Evolutionary conservation across 2,329 filamentous ascomycete species (phyloP).

Genomic region (Cercospora sp.): DNA sequence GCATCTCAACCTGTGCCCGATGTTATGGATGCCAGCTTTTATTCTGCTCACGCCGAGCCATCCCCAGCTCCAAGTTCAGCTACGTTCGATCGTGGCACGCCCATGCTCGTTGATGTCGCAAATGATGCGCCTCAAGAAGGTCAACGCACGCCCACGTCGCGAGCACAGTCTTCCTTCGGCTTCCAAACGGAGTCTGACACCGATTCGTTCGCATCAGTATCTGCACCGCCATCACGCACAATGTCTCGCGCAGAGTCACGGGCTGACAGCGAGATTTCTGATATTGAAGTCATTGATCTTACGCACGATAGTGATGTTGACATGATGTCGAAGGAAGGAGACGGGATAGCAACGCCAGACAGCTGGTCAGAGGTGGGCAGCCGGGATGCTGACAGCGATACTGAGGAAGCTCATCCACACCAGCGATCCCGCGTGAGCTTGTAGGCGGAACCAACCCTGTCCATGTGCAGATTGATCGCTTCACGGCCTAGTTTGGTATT

Average conservation of each 20-base stretch:
- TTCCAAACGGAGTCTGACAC: conserved; percentile 34
- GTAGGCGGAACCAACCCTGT: not conserved
- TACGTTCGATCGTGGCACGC: conserved; percentile 19
- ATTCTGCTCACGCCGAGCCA: conserved; percentile 33
- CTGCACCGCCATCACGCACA: conserved; percentile 20
- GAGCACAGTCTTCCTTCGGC: conserved; percentile 29
- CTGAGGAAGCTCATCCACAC: conserved; percentile 22
- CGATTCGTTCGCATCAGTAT: conserved; percentile 32
- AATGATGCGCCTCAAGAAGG: conserved; percentile 23
- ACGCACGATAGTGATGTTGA: conserved; percentile 39
- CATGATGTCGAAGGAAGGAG: conserved; percentile 39
- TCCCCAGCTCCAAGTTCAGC: conserved; percentile 23
- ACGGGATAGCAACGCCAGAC: conserved; percentile 39
- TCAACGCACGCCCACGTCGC: conserved; percentile 28
- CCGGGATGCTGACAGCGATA: conserved; percentile 38
- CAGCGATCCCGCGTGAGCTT: conserved; percentile 5
- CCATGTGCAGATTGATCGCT: not conserved
- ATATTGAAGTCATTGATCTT: conserved; percentile 36
- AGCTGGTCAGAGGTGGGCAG: conserved; percentile 43
- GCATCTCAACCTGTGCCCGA: conserved; percentile 18
- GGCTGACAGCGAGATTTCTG: conserved; percentile 27
- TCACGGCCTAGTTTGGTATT: not conserved
- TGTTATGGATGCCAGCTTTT: conserved; percentile 33
- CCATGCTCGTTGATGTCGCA: conserved; percentile 28
- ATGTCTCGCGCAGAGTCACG: conserved; percentile 25